Evolutionary conservation across 1,139 yeast species (phyloP).

Genomic region (Oligophagozyma castellii): DNA sequence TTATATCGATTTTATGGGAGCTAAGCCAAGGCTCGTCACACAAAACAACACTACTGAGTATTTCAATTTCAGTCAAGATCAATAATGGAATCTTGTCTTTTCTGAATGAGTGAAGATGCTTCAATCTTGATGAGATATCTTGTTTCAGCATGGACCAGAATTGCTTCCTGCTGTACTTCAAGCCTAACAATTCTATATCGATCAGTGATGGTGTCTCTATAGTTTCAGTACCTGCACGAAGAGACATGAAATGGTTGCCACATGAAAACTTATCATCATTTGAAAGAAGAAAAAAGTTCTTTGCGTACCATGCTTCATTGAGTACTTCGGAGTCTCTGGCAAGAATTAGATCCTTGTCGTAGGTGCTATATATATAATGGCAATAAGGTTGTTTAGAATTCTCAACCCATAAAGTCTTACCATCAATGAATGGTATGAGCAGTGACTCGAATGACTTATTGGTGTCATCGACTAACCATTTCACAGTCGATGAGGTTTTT

Average conservation of each 20-base stretch:
- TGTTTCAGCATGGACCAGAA: background rate
- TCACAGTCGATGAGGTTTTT: conserved; percentile 2
- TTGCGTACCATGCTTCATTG: background rate
- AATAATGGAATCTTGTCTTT: no score
- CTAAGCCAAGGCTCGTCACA: no score
- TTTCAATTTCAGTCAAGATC: no score
- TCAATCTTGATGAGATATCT: background rate
- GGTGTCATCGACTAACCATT: conserved; percentile 10
- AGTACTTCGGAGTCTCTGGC: background rate
- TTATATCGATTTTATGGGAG: no score
- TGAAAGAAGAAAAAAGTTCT: no score
- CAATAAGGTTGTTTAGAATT: background rate
- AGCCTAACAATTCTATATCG: background rate
- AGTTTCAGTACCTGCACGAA: conserved; percentile 1
- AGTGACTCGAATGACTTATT: conserved; percentile 6
- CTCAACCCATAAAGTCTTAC: background rate
- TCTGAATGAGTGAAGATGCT: background rate
- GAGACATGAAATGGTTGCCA: conserved; percentile 1
- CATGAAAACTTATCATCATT: conserved; percentile 1
- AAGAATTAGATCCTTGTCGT: background rate
- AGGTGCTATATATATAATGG: background rate
- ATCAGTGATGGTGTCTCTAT: background rate
- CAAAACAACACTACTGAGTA: no score
- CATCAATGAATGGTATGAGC: conserved; percentile 7
- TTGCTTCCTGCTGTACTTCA: background rate